phyloP scores from a whole-genome alignment of 1,284 basidiomycete species.

The Irpex lacteus region DNA sequence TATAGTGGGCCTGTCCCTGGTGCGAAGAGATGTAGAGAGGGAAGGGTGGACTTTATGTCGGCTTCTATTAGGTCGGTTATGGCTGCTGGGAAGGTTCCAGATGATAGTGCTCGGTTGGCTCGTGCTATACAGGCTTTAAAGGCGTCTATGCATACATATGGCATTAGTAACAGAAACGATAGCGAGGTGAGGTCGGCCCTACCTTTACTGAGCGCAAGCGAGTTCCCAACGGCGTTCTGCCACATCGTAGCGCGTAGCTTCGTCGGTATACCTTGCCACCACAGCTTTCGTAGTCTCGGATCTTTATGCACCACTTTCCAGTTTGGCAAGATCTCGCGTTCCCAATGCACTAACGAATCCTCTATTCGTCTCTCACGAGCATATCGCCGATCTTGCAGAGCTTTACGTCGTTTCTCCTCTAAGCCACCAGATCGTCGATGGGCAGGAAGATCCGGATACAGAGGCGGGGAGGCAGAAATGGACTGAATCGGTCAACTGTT shows the following conservation, averaged over 20 bases:
- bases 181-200: not conserved
- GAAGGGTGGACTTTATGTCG: conserved; percentile 82
- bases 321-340: conserved; percentile 78
- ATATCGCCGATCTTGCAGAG: conserved; percentile 60
- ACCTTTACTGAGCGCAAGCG: conserved; percentile 86
- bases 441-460: not conserved
- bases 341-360: conserved; percentile 72
- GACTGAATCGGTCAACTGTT: conserved; percentile 28
- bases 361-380: conserved; percentile 70
- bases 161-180: not conserved
- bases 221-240: conserved; percentile 87
- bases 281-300: conserved; percentile 66
- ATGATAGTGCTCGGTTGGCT: conserved; percentile 69
- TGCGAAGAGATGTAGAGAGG: conserved; percentile 85
- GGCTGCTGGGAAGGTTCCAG: conserved; percentile 71
- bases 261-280: conserved; percentile 92
- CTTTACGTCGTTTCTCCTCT: conserved; percentile 71
- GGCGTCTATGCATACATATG: conserved; percentile 49
- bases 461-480: conserved; percentile 11
- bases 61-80: conserved; percentile 74
- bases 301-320: conserved; percentile 77
- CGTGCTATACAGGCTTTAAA: conserved; percentile 73
- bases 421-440: conserved; percentile 5
- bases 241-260: conserved; percentile 86
- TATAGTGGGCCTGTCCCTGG: conserved; percentile 79